Base-by-base conservation (phyloP, 148 eudicot species). In the Limonium bicolor region DNA sequence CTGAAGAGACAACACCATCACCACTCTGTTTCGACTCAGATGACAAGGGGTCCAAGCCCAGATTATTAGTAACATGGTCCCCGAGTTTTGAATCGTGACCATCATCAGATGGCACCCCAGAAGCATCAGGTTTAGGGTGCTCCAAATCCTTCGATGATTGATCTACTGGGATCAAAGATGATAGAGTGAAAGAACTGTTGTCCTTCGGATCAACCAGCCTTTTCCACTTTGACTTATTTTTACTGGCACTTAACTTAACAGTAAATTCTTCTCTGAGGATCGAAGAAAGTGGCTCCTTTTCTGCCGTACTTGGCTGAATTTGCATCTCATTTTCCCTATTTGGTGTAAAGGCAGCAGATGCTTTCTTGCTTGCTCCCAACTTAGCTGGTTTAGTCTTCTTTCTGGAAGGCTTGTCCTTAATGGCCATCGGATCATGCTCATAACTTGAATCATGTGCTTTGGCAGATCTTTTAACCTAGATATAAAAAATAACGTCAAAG, bases 371-470 rank as follows among this genome's bases (percentile, higher is more conserved):
- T 23, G 29, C 20, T 48, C 63, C 73, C 17, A 22, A 25, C 19
- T 21, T 40, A 59, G 48, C 48, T 44, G 65, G 64, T 67, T 68
- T 78, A 44, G 70, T 61, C 71, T 88, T 83, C 62, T 65, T 68
- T 49, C 20, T 46, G 29, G 63, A 55, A 34, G 54, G 28, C 44
- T 30, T 45, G 17, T n/a, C 55, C 20, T 52, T 70, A 16, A 44
- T 62, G 48, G 46, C 44, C 9, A 29, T 48, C 56, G 25, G 35
- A 60, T 13, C 38, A 59, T 15, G 51, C 22, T 28, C 19, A 31
- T 14, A 26, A 42, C 52, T 60, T 63, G 48, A 53, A 41, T 15
- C 49, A 24, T 27, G 40, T 42, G 23, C 46, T 36, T 69, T 86
- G 74, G 55, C 50, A 56, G 23, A 45, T 22, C 45, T 18, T n/a